Base-by-base conservation (phyloP, 495 filamentous ascomycete species). In the Tuber microsphaerosporum region DNA sequence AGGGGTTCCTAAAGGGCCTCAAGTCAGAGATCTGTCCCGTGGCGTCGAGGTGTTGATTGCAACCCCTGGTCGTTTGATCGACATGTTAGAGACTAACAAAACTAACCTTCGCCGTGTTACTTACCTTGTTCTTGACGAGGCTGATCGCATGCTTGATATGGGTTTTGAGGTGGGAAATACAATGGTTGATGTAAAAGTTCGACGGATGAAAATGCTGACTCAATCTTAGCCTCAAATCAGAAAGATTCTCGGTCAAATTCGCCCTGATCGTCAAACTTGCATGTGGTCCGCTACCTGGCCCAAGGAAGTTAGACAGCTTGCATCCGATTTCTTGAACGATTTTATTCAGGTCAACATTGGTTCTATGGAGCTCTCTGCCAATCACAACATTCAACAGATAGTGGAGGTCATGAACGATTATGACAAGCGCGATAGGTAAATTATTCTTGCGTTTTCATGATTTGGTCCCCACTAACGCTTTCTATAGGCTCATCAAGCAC, bases 231-330 rank as follows among this genome's bases (percentile, higher is more conserved):
- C 78, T 19, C 81, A 82, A 76, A 83, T 82, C 39, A 76, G 78
- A 68, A 82, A 82, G 72, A 81, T 98, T 80, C 93, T 99, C 78
- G 87, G 91, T 71, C 95, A 99, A 87, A 99, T 99, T 86, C 93
- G 95, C 79, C 95, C 95, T 75, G 95, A 99, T 84, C 92, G 95
- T 88, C 95, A 99, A 82, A 99, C 95, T 77, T 97, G 94, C 89
- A 99, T 99, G 95, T 99, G 95, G 95, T 99, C 95, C 75, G 95
- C 95, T 81, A 99, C 95, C 12, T 99, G 95, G 95, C 95, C 95
- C 77, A 99, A 98, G 90, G 95, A 99, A 84, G 94, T 99, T 79
- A 94, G 95, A 80, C 91, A 93, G 83, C 87, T 98, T 75, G 95
- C 95, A n/a, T 88, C 92, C 45, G 95, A 99, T 84, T 99, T 96